Evolutionary conservation across 805 yeast species (phyloP).

Genomic region (Wickerhamiella musiphila): DNA sequence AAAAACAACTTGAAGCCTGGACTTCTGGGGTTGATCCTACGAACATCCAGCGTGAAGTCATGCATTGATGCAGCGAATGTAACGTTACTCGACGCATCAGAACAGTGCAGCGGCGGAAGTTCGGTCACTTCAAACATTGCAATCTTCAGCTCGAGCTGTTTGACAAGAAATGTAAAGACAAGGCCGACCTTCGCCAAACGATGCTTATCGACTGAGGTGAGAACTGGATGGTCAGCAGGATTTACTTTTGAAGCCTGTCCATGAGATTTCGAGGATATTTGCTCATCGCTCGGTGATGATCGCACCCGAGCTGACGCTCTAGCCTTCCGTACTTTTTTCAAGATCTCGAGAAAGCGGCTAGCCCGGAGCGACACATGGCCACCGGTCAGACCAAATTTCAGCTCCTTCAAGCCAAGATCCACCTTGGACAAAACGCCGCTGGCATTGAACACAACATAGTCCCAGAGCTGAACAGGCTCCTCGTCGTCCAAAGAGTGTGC

Average conservation of each 20-base stretch:
- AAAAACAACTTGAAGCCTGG: slow-evolving; percentile 26
- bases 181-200: slow-evolving; percentile 16
- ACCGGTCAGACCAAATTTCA: slow-evolving; percentile 17
- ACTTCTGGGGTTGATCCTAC: slow-evolving; percentile 24
- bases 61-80: slow-evolving; percentile 18
- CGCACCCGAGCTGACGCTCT: background rate
- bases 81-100: slow-evolving; percentile 5
- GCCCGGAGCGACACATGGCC: slow-evolving; percentile 17
- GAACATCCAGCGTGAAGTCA: slow-evolving; percentile 22
- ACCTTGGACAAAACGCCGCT: slow-evolving; percentile 19
- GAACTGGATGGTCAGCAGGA: background rate
- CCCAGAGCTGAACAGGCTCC: slow-evolving; percentile 20
- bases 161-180: slow-evolving; percentile 19
- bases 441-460: slow-evolving; percentile 16
- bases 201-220: slow-evolving; percentile 8
- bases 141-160: slow-evolving; percentile 22
- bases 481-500: slow-evolving; percentile 17
- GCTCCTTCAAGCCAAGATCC: slow-evolving; percentile 19
- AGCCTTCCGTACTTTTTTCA: slow-evolving; percentile 6
- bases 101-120: slow-evolving; percentile 13
- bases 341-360: slow-evolving; percentile 9
- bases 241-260: too few relatives aligned
- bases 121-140: slow-evolving; percentile 19
- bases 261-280: too few relatives aligned
- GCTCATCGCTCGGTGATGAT: too few relatives aligned